phyloP scores from a whole-genome alignment of 2,329 filamentous ascomycete genomes.

The Lachnum nothofagi region DNA sequence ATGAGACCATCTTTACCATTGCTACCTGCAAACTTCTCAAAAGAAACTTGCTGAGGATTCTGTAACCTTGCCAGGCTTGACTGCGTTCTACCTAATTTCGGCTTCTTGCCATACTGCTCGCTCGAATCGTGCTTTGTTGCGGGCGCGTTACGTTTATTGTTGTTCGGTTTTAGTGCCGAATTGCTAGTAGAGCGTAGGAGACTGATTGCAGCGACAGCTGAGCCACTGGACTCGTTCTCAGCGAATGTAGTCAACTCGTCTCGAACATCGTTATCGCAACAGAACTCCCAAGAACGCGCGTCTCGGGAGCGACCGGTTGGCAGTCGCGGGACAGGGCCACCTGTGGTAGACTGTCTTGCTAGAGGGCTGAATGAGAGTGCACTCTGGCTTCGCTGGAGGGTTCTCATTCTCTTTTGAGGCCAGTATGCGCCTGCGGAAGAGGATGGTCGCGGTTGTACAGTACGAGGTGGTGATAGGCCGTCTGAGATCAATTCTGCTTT shows the following conservation, averaged over 20 bases:
- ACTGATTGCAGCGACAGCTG: slow-evolving; percentile 74
- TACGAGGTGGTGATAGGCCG: slow-evolving; percentile 60
- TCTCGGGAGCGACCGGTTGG: slow-evolving; percentile 74
- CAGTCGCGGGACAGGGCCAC: slow-evolving; percentile 40
- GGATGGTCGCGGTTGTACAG: slow-evolving; percentile 45
- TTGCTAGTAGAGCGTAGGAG: slow-evolving; percentile 69
- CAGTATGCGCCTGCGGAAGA: slow-evolving; percentile 42
- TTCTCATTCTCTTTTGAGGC: slow-evolving; percentile 40
- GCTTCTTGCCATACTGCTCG: slow-evolving; percentile 48
- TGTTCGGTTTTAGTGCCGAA: slow-evolving; percentile 47
- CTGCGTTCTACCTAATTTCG: slow-evolving; percentile 54
- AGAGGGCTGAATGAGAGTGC: slow-evolving; percentile 55
- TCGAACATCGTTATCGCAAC: slow-evolving; percentile 73
- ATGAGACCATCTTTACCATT: slow-evolving; percentile 36
- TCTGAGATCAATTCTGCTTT: slow-evolving; percentile 78
- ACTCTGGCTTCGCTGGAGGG: slow-evolving; percentile 66
- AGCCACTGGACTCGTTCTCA: slow-evolving; percentile 73
- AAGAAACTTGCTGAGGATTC: slow-evolving; percentile 31
- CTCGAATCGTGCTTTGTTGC: slow-evolving; percentile 31
- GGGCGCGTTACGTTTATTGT: slow-evolving; percentile 59
- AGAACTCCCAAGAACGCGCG: slow-evolving; percentile 85
- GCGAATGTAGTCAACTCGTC: slow-evolving; percentile 77
- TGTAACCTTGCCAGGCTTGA: slow-evolving; percentile 62
- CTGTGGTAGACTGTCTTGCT: slow-evolving; percentile 45
- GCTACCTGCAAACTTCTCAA: slow-evolving; percentile 18